Conservation (phyloP, 208 protist species). For the Leishmania aethiopica region DNA sequence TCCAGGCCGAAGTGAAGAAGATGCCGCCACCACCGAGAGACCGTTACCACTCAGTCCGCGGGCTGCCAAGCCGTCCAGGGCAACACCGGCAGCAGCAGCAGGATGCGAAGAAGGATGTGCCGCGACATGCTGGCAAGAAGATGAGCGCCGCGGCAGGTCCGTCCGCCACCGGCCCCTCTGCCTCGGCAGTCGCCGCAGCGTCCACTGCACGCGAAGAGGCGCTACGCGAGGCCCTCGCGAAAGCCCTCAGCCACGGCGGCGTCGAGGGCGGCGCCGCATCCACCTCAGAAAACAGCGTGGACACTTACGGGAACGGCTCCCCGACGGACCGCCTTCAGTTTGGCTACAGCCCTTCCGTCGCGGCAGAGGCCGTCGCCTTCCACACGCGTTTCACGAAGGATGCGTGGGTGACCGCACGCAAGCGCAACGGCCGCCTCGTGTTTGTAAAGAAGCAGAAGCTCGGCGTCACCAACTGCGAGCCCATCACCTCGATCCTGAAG, state of each 20-base stretch:
- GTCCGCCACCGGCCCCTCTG: constrained; percentile 7
- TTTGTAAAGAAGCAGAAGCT: constrained; percentile 70
- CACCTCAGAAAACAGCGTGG: constrained; percentile 17
- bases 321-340: constrained; percentile 89
- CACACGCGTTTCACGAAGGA: constrained; percentile 48
- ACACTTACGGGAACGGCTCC: constrained; percentile 76
- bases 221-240: constrained; percentile 37
- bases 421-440: constrained; percentile 22
- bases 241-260: constrained; percentile 32
- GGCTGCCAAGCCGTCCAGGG: neutral
- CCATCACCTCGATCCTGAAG: constrained; percentile 75
- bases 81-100: constrained; percentile 9
- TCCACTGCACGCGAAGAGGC: constrained; percentile 36
- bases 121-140: constrained; percentile 12
- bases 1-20: neutral
- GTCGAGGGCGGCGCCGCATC: constrained; percentile 1
- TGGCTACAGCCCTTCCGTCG: constrained; percentile 72
- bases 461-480: constrained; percentile 61
- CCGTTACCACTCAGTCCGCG: constrained; percentile 10
- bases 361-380: constrained; percentile 81
- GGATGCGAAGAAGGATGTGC: constrained; percentile 15
- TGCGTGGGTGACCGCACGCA: constrained; percentile 52
- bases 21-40: constrained; percentile 24
- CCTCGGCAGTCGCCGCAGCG: neutral
- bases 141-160: neutral